Percentiles rank a stretch among this genome's conserved stretches.
phyloP scores from a whole-genome alignment of 164 flowering plant genomes.

The Magnolia kwangsiensis region DNA sequence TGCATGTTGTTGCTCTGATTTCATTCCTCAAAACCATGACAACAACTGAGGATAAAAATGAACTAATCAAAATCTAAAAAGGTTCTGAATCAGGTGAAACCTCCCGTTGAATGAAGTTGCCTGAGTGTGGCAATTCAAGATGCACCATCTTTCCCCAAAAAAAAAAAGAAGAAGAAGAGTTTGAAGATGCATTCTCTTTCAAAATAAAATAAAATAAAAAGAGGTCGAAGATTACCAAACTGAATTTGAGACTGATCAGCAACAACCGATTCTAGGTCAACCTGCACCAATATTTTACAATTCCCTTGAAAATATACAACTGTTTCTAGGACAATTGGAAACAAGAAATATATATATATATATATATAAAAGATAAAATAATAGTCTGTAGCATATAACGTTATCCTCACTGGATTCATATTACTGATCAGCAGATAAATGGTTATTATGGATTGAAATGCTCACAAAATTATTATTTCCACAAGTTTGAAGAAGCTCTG shows the following conservation, averaged over 20 bases:
- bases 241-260: not conserved
- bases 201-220: too few relatives aligned
- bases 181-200: not conserved
- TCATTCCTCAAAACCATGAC: too few relatives aligned
- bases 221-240: not conserved
- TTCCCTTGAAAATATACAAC: not conserved
- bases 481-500: conserved; percentile 82
- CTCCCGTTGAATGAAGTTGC: too few relatives aligned
- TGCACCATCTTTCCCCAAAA: too few relatives aligned
- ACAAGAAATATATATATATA: not conserved
- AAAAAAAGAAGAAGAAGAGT: not conserved
- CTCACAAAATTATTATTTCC: conserved; percentile 97
- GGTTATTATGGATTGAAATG: conserved; percentile 2
- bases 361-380: not conserved
- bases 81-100: too few relatives aligned
- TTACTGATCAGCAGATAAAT: not conserved
- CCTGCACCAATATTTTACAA: not conserved
- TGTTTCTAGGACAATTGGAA: not conserved
- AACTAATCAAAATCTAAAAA: too few relatives aligned
- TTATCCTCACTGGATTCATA: not conserved
- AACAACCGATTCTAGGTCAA: not conserved
- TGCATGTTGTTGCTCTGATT: too few relatives aligned
- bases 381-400: not conserved
- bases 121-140: too few relatives aligned
- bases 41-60: too few relatives aligned